phyloP scores from a whole-genome alignment of 805 yeast genomes.

The Kazachstania taianensis region DNA sequence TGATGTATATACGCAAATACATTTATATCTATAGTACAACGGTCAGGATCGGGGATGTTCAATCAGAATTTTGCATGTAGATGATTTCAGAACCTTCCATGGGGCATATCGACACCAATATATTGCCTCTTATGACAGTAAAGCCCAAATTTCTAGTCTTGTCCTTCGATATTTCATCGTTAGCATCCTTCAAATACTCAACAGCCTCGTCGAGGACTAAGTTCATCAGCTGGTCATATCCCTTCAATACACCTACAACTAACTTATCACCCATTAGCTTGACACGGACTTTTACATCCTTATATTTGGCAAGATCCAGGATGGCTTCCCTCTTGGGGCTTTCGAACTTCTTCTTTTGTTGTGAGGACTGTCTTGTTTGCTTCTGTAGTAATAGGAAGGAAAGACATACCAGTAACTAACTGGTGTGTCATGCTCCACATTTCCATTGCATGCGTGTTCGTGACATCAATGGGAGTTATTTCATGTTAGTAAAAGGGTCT shows the following conservation, averaged over 20 bases:
- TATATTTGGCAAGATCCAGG: slow-evolving; percentile 65
- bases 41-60: background rate
- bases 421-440: background rate
- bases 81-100: slow-evolving; percentile 27
- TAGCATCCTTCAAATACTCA: slow-evolving; percentile 56
- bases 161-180: slow-evolving; percentile 52
- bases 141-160: slow-evolving; percentile 61
- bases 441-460: background rate
- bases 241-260: slow-evolving; percentile 71
- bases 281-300: slow-evolving; percentile 63
- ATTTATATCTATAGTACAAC: too few relatives aligned
- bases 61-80: slow-evolving; percentile 15
- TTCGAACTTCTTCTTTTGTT: slow-evolving; percentile 36
- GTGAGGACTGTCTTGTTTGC: slow-evolving; percentile 15
- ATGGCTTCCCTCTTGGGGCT: slow-evolving; percentile 90
- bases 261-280: slow-evolving; percentile 81
- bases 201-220: slow-evolving; percentile 60
- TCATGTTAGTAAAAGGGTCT: background rate
- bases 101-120: slow-evolving; percentile 39
- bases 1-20: too few relatives aligned
- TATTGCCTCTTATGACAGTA: slow-evolving; percentile 81
- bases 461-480: too few relatives aligned
- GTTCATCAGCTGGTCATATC: slow-evolving; percentile 75
- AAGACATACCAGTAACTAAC: background rate
- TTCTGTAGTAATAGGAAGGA: too few relatives aligned